Evolutionary conservation across 2,329 filamentous ascomycete species (phyloP), one percentile per base, ranked within the genome.

Genomic region (Fusarium transvaalense): DNA sequence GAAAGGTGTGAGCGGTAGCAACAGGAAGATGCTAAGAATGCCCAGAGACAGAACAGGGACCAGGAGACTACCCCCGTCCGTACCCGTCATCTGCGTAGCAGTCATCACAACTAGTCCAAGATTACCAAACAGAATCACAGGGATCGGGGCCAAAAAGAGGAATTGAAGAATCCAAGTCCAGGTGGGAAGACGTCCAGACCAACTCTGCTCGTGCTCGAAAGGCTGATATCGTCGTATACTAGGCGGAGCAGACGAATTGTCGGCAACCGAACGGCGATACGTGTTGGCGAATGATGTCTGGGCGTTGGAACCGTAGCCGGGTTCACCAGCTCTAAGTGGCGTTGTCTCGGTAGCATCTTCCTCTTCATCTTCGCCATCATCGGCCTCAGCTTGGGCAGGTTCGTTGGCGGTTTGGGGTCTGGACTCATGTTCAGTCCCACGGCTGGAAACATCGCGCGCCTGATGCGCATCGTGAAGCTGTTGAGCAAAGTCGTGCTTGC

Each of bases 151-250:
- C 12, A 97, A 82, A 17, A 97, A 76, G 5, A 98, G 82, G 68
- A 97, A 91, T 74, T 99, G 94, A 19, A 97, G 72, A 41, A 96
- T 79, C 96, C 96, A 99, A 19, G 92, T 89, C 91, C 92, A 97
- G 43, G 86, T 88, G 2, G 93, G 93, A 55, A 98, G 81, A 37
- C 85, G 85, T 6, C 86, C 86, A 52, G 93, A 97, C 96, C 96
- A 99, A 15, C 86, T 82, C 78, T 98, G 96, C 76, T 98, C 96
- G 54, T 88, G 82, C 14, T 87, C 86, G 75, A 90, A 94, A 1
- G 84, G 80, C 56, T 81, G 72, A 61, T 73, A 34, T 66, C 64
- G 60, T 59, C 75, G 66, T 45, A 71, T 59, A 23, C 54, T 69
- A 53, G 75, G 68, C 25, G 71, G 62, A 27, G 72, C 43, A 32